Base-by-base conservation (phyloP, 2,329 filamentous ascomycete genomes). In the Pseudocercospora pini-densiflorae region DNA sequence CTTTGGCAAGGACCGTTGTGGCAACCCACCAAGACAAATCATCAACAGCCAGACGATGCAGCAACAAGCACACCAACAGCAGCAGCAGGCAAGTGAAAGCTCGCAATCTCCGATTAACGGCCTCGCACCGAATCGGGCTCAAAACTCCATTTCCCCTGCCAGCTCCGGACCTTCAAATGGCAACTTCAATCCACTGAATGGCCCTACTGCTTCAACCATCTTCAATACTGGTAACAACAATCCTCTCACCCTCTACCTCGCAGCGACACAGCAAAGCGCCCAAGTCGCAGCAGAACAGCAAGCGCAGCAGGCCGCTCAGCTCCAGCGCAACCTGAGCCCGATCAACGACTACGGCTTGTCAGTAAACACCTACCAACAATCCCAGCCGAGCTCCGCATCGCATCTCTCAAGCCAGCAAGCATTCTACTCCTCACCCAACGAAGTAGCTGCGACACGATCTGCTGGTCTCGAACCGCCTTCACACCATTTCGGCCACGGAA, bases 1-100 rank as follows among this genome's bases (percentile, higher is more conserved):
- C 84, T 99, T 99, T 78, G 95, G 95, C 81, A 99, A 99, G 84
- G 95, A 99, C 78, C 90, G 95, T 64, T 99, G 95, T 76, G 95
- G 95, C 72, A 99, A 99, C 82, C 91, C 95, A 61, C 95, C 95
- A 53, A 90, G 95, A 67, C 95, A 98, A 82, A 87, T 92, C 71
- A 88, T 90, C 78, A 87, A 77, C 68, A 72, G 85, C 70, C 82
- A 83, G 68, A 79, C 83, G 60, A 83, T 85, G 71, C 83, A 90
- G 72, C 83, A 86, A 61, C 87, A 90, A 76, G 90, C 90, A 65
- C 91, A 92, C 61, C 88, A 81, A 82, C 73, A 87, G 82, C 82
- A 90, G 72, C 83, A 85, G 19, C 72, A 82, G 19, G 86, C 88
- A 64, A 85, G 83, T 40, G 78, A 85, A 33, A 82, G 84, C 67